Percentiles rank a stretch among this genome's conserved stretches.
phyloP scores from a whole-genome alignment of 2,329 filamentous ascomycete species.

The Ceratocystis papillata region DNA sequence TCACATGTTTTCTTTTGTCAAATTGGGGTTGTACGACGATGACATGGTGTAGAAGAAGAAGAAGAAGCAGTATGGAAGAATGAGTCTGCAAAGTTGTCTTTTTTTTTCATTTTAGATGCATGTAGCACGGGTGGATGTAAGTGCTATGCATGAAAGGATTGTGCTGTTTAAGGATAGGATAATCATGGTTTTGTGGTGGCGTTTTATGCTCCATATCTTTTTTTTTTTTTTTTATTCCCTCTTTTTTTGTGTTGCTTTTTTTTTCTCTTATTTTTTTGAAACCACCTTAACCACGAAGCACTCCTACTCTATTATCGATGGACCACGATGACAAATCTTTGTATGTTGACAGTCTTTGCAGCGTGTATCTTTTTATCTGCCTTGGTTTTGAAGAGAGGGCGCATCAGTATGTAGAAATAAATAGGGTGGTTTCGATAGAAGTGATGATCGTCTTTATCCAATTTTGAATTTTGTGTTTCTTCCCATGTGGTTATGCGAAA shows the following conservation, averaged over 20 bases:
- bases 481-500: too few species aligned
- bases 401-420: not conserved
- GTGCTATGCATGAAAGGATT: not conserved
- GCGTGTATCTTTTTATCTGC: conserved; percentile 9
- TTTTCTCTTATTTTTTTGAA: conserved; percentile 19
- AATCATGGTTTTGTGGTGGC: conserved; percentile 21
- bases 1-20: too few species aligned
- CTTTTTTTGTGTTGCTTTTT: conserved; percentile 15
- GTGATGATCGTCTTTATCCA: not conserved
- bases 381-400: not conserved
- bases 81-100: too few species aligned
- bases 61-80: too few species aligned
- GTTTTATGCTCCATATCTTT: conserved; percentile 21
- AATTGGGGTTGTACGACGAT: not conserved
- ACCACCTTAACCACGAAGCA: conserved; percentile 20
- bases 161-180: conserved; percentile 18
- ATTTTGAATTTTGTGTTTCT: too few species aligned
- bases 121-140: conserved; percentile 1
- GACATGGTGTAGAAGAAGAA: not conserved
- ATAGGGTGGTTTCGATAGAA: not conserved
- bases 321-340: not conserved
- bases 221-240: conserved; percentile 20
- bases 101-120: conserved; percentile 2
- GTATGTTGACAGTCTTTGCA: conserved; percentile 1
- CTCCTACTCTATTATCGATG: not conserved